These are phyloP conservation scores for Sinapis alba DNA, from an alignment of 441 rosid species.

Conservation along the genomic window DNA sequence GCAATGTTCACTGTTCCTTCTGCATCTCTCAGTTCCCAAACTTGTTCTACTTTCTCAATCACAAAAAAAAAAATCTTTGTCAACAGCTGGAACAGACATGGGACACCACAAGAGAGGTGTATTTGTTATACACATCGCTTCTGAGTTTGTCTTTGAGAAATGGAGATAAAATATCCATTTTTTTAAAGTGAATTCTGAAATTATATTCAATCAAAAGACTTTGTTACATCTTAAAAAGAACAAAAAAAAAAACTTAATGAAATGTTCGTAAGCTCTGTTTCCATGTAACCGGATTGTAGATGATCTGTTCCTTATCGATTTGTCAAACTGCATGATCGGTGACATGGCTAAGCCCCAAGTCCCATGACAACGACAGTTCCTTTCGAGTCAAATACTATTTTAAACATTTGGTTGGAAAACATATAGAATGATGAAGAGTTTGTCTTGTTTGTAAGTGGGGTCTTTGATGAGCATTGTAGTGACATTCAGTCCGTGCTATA, in stretches of 20 bases:
- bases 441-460: not conserved
- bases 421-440: not conserved
- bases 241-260: not conserved
- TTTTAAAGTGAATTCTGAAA: too few species aligned
- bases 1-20: too few species aligned
- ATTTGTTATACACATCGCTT: not conserved
- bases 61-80: too few species aligned
- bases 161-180: too few species aligned
- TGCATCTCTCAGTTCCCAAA: not conserved
- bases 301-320: not conserved
- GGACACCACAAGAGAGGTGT: not conserved
- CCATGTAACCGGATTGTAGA: not conserved
- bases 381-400: too few species aligned
- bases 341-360: too few species aligned
- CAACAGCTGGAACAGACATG: not conserved
- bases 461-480: not conserved
- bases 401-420: not conserved
- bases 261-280: too few species aligned
- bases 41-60: not conserved
- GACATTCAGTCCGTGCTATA: not conserved
- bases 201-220: too few species aligned
- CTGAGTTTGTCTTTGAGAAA: too few species aligned
- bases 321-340: constrained; percentile 32
- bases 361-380: too few species aligned
- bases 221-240: not conserved